Evolutionary conservation across 768 basidiomycete species (phyloP), one percentile per base, ranked within the genome.

Genomic region (Scleroderma citrinum): DNA sequence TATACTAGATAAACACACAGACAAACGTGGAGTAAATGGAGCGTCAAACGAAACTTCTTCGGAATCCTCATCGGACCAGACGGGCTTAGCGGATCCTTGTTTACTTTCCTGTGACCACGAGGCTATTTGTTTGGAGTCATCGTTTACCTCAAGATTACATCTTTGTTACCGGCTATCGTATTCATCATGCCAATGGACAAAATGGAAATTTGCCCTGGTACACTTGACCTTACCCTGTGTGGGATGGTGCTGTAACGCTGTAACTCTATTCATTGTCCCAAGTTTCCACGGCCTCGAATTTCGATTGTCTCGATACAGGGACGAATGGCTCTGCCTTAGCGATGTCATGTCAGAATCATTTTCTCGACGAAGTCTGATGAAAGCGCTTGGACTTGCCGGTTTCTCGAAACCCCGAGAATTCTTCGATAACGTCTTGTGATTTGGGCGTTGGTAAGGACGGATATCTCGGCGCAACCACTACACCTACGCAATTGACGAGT

Each of bases 131-230:
- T 35, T 41, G 48, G 14, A 13, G 31, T 23, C 17, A 8, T 29
- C 3, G 40, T 42, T 48, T 48, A 48, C 48, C 31, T 41, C 48
- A 48, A 48, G 3, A 34, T 43, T 48, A 43, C 40, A 4, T 42
- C 32, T 14, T 32, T n/a, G 47, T 48, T 34, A 31, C 20, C 11
- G 5, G 32, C 30, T 21, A 20, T 21, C 39, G 7, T 24, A n/a
- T 48, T 19, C 16, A 42, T 19, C 14, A 29, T 29, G 26, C 26
- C 26, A 29, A 4, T 29, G 26, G 13, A 19, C 8, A 44, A n/a
- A 47, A 39, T 23, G 36, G 24, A n/a, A 47, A 23, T n/a, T n/a
- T n/a, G n/a, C n/a, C 16, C 12, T 13, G 17, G 32, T 19, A 14
- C 26, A 11, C 40, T 23, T 20, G 42, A 43, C 21, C 30, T 17